These are phyloP conservation scores for Grosmannia huntii DNA, from an alignment of 2,329 filamentous ascomycete species.

Conservation along the genomic window DNA sequence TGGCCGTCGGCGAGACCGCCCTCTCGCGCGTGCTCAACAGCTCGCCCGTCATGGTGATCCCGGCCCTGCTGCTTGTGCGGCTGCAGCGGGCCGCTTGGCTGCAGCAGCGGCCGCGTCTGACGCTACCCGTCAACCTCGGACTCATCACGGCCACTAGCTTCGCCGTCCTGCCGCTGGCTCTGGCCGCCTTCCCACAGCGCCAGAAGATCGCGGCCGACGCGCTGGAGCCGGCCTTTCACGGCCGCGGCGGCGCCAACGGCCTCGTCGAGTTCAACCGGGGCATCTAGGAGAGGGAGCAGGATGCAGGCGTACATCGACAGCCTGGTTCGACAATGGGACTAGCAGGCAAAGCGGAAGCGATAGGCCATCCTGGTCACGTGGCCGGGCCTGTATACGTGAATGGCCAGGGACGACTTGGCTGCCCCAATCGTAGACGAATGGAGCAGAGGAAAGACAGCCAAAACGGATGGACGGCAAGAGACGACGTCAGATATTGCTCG, in stretches of 20 bases:
- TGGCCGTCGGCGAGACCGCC: slow-evolving; percentile 89
- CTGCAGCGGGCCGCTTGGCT: slow-evolving; percentile 80
- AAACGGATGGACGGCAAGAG: too few species aligned
- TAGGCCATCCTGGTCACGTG: neutral
- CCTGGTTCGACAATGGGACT: neutral
- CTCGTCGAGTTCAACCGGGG: slow-evolving; percentile 95
- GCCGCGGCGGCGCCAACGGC: slow-evolving; percentile 62
- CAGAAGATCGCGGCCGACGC: slow-evolving; percentile 65
- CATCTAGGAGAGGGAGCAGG: too few species aligned
- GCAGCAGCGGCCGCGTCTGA: slow-evolving; percentile 60
- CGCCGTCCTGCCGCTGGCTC: slow-evolving; percentile 75
- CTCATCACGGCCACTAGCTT: slow-evolving; percentile 80
- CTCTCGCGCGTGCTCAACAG: slow-evolving; percentile 84
- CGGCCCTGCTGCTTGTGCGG: slow-evolving; percentile 71
- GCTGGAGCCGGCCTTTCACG: slow-evolving; percentile 79
- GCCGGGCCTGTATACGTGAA: neutral
- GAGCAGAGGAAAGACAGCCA: neutral
- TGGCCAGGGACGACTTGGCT: too few species aligned
- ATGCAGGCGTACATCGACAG: too few species aligned
- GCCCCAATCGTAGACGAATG: neutral
- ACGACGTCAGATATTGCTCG: too few species aligned
- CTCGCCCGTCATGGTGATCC: slow-evolving; percentile 93
- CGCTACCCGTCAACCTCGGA: slow-evolving; percentile 72
- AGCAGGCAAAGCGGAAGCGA: neutral
- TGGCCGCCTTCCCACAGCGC: slow-evolving; percentile 85